These are phyloP conservation scores for Dendrobium officinale DNA, from an alignment of 106 monocot species.

Conservation along the genomic window DNA sequence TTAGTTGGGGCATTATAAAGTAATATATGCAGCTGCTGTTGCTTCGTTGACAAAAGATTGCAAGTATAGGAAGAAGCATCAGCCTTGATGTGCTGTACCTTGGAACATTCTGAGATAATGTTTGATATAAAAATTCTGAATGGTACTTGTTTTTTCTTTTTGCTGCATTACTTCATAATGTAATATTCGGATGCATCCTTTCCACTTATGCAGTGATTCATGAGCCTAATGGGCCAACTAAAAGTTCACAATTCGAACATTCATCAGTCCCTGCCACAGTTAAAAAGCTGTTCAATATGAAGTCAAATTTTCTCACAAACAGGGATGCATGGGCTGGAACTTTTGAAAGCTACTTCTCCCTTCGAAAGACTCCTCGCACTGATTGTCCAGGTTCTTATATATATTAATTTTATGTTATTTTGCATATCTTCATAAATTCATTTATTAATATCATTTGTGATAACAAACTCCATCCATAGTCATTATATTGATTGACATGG, in stretches of 20 bases:
- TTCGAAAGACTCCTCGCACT: constrained; percentile 74
- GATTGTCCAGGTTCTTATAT: constrained; percentile 69
- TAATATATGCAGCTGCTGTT: no score
- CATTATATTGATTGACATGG: no score
- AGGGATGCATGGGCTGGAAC: constrained; percentile 87
- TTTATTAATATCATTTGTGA: no score
- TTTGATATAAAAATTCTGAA: no score
- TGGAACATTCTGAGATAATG: no score
- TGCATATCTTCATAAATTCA: no score
- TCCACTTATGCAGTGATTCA: constrained; percentile 50
- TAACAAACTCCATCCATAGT: no score
- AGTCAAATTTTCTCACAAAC: constrained; percentile 51
- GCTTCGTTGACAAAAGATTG: no score
- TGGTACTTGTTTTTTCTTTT: no score
- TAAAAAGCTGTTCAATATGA: constrained; percentile 66
- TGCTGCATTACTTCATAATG: no score
- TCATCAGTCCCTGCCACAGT: constrained; percentile 83
- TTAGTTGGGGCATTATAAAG: neutral
- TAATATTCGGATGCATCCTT: neutral
- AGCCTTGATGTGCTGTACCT: no score
- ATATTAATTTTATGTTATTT: neutral
- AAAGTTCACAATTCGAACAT: constrained; percentile 78
- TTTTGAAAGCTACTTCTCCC: constrained; percentile 59
- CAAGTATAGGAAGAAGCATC: no score
- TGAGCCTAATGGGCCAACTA: constrained; percentile 67